Conservation (phyloP, 495 filamentous ascomycete genomes). For the Oidiodendron maius region DNA sequence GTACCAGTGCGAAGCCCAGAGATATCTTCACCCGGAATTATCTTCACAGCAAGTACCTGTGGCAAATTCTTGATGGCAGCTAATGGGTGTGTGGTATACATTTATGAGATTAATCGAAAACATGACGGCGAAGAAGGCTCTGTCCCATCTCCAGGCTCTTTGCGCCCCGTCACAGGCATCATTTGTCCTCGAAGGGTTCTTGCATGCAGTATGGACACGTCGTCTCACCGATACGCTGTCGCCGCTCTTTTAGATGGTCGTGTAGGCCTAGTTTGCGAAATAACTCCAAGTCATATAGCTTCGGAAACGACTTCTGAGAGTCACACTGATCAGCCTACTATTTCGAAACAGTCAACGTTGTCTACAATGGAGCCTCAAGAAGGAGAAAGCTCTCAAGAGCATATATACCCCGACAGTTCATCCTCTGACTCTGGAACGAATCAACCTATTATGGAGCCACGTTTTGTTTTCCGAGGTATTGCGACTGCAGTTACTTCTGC, state of each 20-base stretch:
- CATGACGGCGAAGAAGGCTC: neutral
- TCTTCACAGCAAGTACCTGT: constrained; percentile 55
- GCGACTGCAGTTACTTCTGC: constrained; percentile 1
- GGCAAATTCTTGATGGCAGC: constrained; percentile 53
- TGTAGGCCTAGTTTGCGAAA: constrained; percentile 57
- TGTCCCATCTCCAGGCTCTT: constrained; percentile 18
- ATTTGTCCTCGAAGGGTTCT: constrained; percentile 54
- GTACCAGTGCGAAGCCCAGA: constrained; percentile 22
- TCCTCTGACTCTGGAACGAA: neutral
- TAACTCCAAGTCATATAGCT: constrained; percentile 21
- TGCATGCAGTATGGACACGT: constrained; percentile 61
- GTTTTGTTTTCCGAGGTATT: constrained; percentile 14
- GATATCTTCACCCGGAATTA: constrained; percentile 16
- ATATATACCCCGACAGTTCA: constrained; percentile 11
- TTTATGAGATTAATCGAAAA: constrained; percentile 46
- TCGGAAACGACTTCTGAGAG: neutral
- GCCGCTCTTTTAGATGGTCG: constrained; percentile 58
- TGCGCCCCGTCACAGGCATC: constrained; percentile 47
- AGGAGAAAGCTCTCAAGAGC: constrained; percentile 1
- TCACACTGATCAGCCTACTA: neutral
- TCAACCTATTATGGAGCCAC: neutral
- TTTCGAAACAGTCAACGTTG: neutral
- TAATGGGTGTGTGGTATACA: constrained; percentile 51
- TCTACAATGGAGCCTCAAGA: neutral
- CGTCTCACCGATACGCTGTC: constrained; percentile 46